Evolutionary conservation across 106 monocot species (phyloP).

Genomic region (Triglochin maritima): DNA sequence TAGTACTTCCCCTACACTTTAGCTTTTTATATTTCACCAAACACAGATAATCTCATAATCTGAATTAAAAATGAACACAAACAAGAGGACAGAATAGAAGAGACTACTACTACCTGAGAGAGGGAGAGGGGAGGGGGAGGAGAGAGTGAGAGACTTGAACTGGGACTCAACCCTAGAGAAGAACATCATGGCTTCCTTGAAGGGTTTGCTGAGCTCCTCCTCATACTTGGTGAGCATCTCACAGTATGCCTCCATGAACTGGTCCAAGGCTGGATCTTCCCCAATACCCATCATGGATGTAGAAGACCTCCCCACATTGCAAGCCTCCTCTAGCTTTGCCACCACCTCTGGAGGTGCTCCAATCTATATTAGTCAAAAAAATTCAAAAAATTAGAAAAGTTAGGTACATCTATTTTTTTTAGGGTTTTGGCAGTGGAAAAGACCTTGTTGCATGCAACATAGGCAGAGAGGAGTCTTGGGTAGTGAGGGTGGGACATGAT

Average conservation of each 20-base stretch:
- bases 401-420: background rate
- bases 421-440: conserved; percentile 1
- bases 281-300: conserved; percentile 9
- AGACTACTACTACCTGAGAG: background rate
- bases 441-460: conserved; percentile 64
- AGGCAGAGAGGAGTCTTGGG: conserved; percentile 57
- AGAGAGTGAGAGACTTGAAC: conserved; percentile 55
- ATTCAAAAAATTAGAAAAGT: no score
- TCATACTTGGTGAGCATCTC: conserved; percentile 74
- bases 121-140: conserved; percentile 18
- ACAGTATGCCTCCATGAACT: conserved; percentile 83
- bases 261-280: conserved; percentile 59
- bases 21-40: no score
- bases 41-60: no score
- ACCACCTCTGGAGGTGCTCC: conserved; percentile 68
- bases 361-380: conserved; percentile 14
- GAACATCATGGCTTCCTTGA: conserved; percentile 64
- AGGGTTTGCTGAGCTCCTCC: conserved; percentile 65
- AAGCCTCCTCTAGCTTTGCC: conserved; percentile 55
- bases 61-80: no score
- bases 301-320: conserved; percentile 8
- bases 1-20: no score
- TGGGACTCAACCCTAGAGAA: conserved; percentile 57
- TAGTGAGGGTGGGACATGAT: conserved; percentile 75
- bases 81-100: background rate